Evolutionary conservation across 257 asterid species (phyloP).

Genomic region (Mentha longifolia): DNA sequence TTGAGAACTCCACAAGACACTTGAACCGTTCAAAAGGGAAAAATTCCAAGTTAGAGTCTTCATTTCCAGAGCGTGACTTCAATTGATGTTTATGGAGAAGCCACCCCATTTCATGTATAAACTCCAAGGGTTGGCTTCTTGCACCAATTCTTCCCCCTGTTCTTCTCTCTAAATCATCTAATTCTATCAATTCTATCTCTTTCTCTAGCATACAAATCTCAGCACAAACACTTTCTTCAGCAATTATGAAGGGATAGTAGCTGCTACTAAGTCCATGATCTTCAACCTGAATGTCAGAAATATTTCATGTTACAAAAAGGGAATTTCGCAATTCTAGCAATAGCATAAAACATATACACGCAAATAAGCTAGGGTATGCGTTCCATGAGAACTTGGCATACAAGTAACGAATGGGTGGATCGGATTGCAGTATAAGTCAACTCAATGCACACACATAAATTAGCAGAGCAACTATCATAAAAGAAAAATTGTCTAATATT

Average conservation of each 20-base stretch:
- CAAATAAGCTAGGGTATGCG: not conserved
- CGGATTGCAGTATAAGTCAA: not conserved
- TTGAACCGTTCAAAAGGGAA: conserved; percentile 66
- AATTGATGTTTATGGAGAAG: conserved; percentile 61
- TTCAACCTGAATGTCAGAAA: conserved; percentile 53
- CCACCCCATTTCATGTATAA: conserved; percentile 83
- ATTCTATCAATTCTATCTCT: conserved; percentile 54
- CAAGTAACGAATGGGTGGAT: not conserved
- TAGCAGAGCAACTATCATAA: conserved; percentile 11
- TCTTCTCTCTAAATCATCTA: conserved; percentile 41
- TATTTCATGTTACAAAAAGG: conserved; percentile 23
- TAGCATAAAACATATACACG: not conserved
- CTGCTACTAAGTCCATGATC: conserved; percentile 69
- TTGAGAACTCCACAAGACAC: conserved; percentile 63
- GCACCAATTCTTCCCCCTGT: conserved; percentile 36
- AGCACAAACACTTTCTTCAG: conserved; percentile 68
- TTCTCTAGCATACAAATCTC: conserved; percentile 76
- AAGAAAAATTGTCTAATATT: conserved; percentile 1
- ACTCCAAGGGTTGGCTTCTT: conserved; percentile 58
- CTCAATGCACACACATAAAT: conserved; percentile 5
- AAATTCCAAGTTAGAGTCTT: conserved; percentile 40
- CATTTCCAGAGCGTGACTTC: conserved; percentile 45
- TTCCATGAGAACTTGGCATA: no score
- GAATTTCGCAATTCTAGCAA: conserved; percentile 6
- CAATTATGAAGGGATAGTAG: conserved; percentile 73